Conservation (phyloP, 495 filamentous ascomycete species). For the Aspergillus bridgeri region DNA sequence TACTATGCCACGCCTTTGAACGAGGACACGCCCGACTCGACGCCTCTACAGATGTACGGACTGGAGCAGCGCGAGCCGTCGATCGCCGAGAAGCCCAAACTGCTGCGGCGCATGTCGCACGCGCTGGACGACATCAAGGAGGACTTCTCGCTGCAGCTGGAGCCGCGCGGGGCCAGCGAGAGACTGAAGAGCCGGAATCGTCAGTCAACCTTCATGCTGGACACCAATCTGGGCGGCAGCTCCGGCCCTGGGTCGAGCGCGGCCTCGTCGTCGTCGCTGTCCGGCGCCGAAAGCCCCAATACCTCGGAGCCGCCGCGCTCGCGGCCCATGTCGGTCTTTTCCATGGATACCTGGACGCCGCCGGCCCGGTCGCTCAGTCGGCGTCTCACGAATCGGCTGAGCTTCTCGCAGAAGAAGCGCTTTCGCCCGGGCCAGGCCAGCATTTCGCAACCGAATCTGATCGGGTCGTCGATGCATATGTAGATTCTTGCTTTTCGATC, state of each 20-base stretch:
- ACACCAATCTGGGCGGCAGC: slow-evolving; percentile 8
- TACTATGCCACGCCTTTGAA: slow-evolving; percentile 42
- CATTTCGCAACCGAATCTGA: slow-evolving; percentile 41
- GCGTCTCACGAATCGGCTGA: slow-evolving; percentile 25
- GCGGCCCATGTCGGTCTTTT: slow-evolving; percentile 31
- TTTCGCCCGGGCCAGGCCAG: slow-evolving; percentile 20
- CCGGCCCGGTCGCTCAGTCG: slow-evolving; percentile 27
- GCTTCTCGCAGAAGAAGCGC: slow-evolving; percentile 25
- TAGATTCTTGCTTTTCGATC: too few species aligned
- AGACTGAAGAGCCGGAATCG: slow-evolving; percentile 26
- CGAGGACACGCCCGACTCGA: slow-evolving; percentile 29
- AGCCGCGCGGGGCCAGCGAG: slow-evolving; percentile 27
- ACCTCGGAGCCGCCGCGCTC: slow-evolving; percentile 14
- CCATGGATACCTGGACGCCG: slow-evolving; percentile 19
- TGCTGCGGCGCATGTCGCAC: slow-evolving; percentile 38
- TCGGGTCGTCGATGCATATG: slow-evolving; percentile 35
- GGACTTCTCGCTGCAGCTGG: slow-evolving; percentile 31
- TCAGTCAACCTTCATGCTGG: slow-evolving; percentile 31
- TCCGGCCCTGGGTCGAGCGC: slow-evolving; percentile 5
- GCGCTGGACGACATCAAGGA: slow-evolving; percentile 43
- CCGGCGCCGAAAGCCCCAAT: slow-evolving; percentile 12
- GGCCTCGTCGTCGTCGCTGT: slow-evolving; percentile 9
- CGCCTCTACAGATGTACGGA: slow-evolving; percentile 38
- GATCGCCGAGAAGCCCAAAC: slow-evolving; percentile 30
- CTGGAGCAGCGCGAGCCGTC: slow-evolving; percentile 39